phyloP scores from a whole-genome alignment of 176 grass and related monocot species.

The Carex parvula region DNA sequence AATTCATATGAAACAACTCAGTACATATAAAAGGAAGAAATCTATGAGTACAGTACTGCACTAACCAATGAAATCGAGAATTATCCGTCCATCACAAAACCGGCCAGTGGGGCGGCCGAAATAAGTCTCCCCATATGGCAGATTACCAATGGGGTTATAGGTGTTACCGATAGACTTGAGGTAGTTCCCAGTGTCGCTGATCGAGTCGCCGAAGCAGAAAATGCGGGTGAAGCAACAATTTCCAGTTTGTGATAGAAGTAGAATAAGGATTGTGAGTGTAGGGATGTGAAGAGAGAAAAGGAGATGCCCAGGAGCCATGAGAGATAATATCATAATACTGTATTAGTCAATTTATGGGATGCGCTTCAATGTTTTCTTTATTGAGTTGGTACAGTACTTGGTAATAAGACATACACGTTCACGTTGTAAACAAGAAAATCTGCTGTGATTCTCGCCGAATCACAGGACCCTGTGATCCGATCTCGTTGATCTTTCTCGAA shows the following conservation, averaged over 20 bases:
- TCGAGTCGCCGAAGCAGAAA: constrained; percentile 90
- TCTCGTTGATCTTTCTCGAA: too few relatives aligned
- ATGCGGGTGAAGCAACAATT: constrained; percentile 58
- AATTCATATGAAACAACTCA: not conserved
- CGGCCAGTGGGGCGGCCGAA: constrained; percentile 62
- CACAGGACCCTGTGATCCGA: too few relatives aligned
- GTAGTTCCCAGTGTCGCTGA: constrained; percentile 80
- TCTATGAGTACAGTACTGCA: not conserved
- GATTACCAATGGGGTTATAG: constrained; percentile 28
- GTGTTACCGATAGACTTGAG: constrained; percentile 22
- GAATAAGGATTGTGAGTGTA: not conserved
- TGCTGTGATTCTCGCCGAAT: too few relatives aligned
- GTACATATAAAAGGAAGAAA: too few relatives aligned
- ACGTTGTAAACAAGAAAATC: too few relatives aligned
- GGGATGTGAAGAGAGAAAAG: not conserved
- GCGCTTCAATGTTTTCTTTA: not conserved
- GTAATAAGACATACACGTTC: too few relatives aligned
- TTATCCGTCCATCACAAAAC: constrained; percentile 63
- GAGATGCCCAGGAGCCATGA: not conserved
- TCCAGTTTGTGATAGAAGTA: constrained; percentile 10
- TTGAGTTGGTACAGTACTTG: not conserved
- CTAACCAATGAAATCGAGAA: constrained; percentile 90
- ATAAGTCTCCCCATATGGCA: constrained; percentile 69
- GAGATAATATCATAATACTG: too few relatives aligned
- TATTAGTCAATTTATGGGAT: too few relatives aligned